A percentile compares a stretch with the other conserved stretches of the same genome.
Evolutionary conservation across 306 rosid species (phyloP).

Genomic region (Cicer chorassanicum): DNA sequence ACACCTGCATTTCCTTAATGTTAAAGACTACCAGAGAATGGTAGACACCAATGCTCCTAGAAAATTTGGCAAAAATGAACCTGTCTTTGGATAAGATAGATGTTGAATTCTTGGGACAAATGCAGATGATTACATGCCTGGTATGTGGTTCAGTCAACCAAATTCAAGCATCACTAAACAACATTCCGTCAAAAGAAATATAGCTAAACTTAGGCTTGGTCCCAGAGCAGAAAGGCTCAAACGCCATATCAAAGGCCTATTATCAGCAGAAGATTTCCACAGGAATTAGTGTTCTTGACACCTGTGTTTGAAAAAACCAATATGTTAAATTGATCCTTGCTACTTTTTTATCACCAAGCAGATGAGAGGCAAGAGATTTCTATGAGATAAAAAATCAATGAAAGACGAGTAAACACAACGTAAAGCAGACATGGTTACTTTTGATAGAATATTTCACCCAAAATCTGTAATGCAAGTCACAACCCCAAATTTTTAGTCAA

Average conservation of each 20-base stretch:
- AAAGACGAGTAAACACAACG: conserved; percentile 46
- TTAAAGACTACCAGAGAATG: conserved; percentile 46
- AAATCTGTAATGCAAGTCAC: conserved; percentile 40
- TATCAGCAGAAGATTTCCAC: conserved; percentile 46
- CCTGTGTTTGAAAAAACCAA: conserved; percentile 16
- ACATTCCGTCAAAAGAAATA: conserved; percentile 38
- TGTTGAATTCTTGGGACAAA: conserved; percentile 49
- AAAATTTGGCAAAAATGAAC: conserved; percentile 49
- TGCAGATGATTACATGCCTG: conserved; percentile 47
- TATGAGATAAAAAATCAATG: conserved; percentile 39
- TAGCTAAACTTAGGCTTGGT: conserved; percentile 50
- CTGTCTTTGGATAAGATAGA: conserved; percentile 55
- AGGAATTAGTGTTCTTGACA: conserved; percentile 46
- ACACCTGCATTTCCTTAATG: conserved; percentile 52
- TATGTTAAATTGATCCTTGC: conserved; percentile 14
- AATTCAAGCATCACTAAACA: conserved; percentile 40
- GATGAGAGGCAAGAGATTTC: conserved; percentile 29
- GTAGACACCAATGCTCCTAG: conserved; percentile 53
- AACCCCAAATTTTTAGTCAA: conserved; percentile 39
- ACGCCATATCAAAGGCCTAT: conserved; percentile 47
- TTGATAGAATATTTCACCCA: conserved; percentile 29
- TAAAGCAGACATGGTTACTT: conserved; percentile 38
- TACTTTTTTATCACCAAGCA: conserved; percentile 37
- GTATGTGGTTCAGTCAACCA: conserved; percentile 45
- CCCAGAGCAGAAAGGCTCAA: conserved; percentile 53